Evolutionary conservation across 441 rosid species (phyloP), one percentile per base, ranked within the genome.

Genomic region (Raphanus hybrid): DNA sequence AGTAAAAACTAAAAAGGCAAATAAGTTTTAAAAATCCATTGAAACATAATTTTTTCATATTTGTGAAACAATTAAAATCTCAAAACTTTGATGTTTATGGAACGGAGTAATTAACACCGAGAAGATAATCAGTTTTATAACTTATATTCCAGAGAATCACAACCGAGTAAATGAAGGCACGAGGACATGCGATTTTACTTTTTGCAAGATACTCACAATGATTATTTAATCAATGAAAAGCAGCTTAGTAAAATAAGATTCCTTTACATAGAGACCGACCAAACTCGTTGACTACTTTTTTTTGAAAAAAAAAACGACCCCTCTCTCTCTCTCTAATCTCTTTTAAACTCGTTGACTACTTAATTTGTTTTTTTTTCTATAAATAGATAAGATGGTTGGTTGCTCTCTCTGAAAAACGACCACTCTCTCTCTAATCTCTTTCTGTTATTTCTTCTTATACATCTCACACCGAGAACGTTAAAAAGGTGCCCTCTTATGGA

Each of bases 401-500:
- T 29, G 18, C 16, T 35, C 55, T 37, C 67, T 68, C 70, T 18
- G 6, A 59, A 60, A 34, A 26, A 26, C 27, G 34, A 73, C 35
- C 64, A 11, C 4, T 63, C 27, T 52, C 57, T 29, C 18, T 35
- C 48, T 58, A 20, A 3, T 50, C 15, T 64, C 64, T 12, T 6
- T 54, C 64, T 12, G 5, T 14, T 35, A 26, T 1, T 37, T 11
- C 59, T 14, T n/a, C 69, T 67, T 68, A 61, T 11, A 64, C 61
- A 43, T 52, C 11, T 11, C 68, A 64, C 48, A 20, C 43, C 52
- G 14, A 16, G 15, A 35, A 9, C 45, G 67, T 62, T 26, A 12
- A 54, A 37, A 62, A 29, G 50, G 60, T 29, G 12, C 10, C 54
- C 20, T 68, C 15, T 64, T 2, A 55, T 78, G 79, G 79, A 74